phyloP scores from a whole-genome alignment of 768 basidiomycete genomes.

The Podaxis mareebaensis region DNA sequence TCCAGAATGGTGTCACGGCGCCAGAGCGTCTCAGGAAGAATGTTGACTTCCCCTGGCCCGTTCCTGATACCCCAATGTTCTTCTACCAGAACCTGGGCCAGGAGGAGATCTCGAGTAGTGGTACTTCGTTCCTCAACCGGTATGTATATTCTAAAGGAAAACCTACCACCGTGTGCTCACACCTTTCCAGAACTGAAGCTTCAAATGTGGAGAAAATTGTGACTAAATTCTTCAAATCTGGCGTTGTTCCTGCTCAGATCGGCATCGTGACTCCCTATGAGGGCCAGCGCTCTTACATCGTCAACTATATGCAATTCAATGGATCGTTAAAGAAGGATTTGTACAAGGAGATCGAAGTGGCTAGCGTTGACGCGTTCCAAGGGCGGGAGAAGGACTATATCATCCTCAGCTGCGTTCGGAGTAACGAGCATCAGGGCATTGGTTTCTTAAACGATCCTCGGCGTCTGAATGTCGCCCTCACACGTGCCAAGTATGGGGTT shows the following conservation, averaged over 20 bases:
- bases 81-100: slow-evolving; percentile 99
- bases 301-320: slow-evolving; percentile 99
- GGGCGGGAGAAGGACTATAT: slow-evolving; percentile 99
- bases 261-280: slow-evolving; percentile 99
- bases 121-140: slow-evolving; percentile 98
- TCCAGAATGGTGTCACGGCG: slow-evolving; percentile 99
- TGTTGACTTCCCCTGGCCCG: slow-evolving; percentile 99
- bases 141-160: slow-evolving; percentile 27
- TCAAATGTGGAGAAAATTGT: slow-evolving; percentile 99
- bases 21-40: slow-evolving; percentile 97
- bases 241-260: slow-evolving; percentile 93
- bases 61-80: slow-evolving; percentile 97
- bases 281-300: slow-evolving; percentile 96
- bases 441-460: slow-evolving; percentile 99
- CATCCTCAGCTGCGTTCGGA: slow-evolving; percentile 94
- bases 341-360: slow-evolving; percentile 99
- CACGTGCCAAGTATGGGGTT: slow-evolving; percentile 96
- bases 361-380: slow-evolving; percentile 98
- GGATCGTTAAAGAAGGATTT: slow-evolving; percentile 99
- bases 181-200: slow-evolving; percentile 78
- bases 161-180: background rate
- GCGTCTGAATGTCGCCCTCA: slow-evolving; percentile 94
- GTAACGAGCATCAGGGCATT: slow-evolving; percentile 99
- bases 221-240: slow-evolving; percentile 99
- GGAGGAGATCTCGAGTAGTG: slow-evolving; percentile 98